Percentiles rank a stretch among this genome's conserved stretches.
phyloP scores from a whole-genome alignment of 2,329 filamentous ascomycete genomes.

The Teratosphaeriaceae sp. region DNA sequence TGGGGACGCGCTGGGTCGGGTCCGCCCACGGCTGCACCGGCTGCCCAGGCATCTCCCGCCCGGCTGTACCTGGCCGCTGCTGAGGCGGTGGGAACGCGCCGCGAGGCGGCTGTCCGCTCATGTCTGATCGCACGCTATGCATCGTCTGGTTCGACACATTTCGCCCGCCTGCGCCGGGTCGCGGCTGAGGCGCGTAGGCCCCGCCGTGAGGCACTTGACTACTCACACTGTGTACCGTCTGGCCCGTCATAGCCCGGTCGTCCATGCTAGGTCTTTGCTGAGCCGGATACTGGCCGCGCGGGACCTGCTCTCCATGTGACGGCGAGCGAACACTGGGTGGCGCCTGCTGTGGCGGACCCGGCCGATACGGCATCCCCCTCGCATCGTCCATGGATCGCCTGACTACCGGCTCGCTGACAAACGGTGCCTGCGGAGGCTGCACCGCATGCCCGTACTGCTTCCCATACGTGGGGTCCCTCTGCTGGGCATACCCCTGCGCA shows the following conservation, averaged over 20 bases:
- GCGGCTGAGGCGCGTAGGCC: constrained; percentile 7
- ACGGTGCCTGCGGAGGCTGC: constrained; percentile 22
- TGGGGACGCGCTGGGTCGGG: constrained; percentile 16
- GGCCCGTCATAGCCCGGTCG: constrained; percentile 3
- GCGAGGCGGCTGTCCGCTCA: constrained; percentile 7
- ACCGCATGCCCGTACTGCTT: constrained; percentile 14
- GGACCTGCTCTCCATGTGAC: constrained; percentile 8
- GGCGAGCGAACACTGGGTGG: not conserved
- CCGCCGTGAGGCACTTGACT: constrained; percentile 6
- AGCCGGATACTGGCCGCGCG: constrained; percentile 6
- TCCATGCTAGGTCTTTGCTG: constrained; percentile 7
- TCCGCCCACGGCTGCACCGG: constrained; percentile 20
- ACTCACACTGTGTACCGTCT: constrained; percentile 18
- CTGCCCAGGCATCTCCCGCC: constrained; percentile 3
- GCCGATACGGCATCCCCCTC: constrained; percentile 20
- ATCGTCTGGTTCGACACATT: constrained; percentile 7
- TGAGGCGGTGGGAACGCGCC: constrained; percentile 6
- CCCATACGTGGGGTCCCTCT: constrained; percentile 11
- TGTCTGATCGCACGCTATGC: constrained; percentile 12
- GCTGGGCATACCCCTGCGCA: constrained; percentile 18
- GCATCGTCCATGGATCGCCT: constrained; percentile 24
- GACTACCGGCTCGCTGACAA: constrained; percentile 14
- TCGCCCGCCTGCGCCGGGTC: constrained; percentile 3
- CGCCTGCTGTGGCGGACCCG: constrained; percentile 18
- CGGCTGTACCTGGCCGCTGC: constrained; percentile 4